A percentile compares a stretch with the other conserved stretches of the same genome.
These are phyloP conservation scores for Globisporangium sylvaticum DNA, from an alignment of 352 stramenopile species.

Conservation along the genomic window DNA sequence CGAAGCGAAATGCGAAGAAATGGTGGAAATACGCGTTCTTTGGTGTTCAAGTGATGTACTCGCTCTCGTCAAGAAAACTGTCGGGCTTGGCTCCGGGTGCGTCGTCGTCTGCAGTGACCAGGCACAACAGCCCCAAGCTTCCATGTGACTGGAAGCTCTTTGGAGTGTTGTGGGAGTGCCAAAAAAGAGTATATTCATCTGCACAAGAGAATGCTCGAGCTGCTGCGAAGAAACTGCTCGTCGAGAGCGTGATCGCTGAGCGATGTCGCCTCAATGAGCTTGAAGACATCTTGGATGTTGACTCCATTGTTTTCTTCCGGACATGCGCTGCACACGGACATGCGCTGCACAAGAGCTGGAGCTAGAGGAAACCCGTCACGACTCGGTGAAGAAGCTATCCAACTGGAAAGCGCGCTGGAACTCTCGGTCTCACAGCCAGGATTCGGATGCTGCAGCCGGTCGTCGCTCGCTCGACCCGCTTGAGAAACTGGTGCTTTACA, in stretches of 20 bases:
- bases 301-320: slow-evolving; percentile 81
- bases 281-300: slow-evolving; percentile 68
- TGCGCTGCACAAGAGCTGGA: slow-evolving; percentile 65
- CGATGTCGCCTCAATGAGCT: slow-evolving; percentile 49
- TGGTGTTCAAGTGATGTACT: slow-evolving; percentile 62
- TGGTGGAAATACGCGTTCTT: slow-evolving; percentile 84
- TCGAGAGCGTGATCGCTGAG: slow-evolving; percentile 46
- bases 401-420: slow-evolving; percentile 72
- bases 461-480: slow-evolving; percentile 27
- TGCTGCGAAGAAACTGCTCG: slow-evolving; percentile 46
- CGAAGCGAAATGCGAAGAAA: slow-evolving; percentile 39
- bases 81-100: background rate
- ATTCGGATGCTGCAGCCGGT: slow-evolving; percentile 10
- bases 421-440: slow-evolving; percentile 21
- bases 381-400: slow-evolving; percentile 62
- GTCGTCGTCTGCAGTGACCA: slow-evolving; percentile 10
- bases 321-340: slow-evolving; percentile 52
- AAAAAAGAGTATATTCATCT: slow-evolving; percentile 77
- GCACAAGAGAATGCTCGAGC: slow-evolving; percentile 68
- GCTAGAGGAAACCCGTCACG: slow-evolving; percentile 55
- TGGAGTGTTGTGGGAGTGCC: slow-evolving; percentile 41
- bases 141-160: slow-evolving; percentile 64
- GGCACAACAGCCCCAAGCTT: slow-evolving; percentile 8
- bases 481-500: slow-evolving; percentile 57
- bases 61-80: slow-evolving; percentile 17